phyloP scores from a whole-genome alignment of 768 basidiomycete species.

The Mycena pura region DNA sequence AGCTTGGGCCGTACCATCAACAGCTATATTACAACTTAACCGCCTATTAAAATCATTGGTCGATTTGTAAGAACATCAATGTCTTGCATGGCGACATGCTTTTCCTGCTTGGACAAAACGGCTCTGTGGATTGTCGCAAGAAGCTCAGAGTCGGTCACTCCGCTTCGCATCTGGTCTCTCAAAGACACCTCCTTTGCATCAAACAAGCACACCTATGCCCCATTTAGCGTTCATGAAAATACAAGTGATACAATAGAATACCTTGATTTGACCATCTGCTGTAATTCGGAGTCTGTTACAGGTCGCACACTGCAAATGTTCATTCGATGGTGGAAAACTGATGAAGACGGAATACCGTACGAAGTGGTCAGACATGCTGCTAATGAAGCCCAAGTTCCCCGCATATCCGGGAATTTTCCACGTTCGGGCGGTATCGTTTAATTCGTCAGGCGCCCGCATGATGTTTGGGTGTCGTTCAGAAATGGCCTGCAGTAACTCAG shows the following conservation, averaged over 20 bases:
- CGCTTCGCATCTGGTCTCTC: constrained; percentile 72
- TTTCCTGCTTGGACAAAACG: constrained; percentile 74
- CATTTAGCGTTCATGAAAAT: not conserved
- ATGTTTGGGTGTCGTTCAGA: constrained; percentile 53
- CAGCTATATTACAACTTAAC: constrained; percentile 63
- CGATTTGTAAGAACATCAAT: constrained; percentile 80
- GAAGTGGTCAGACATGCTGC: constrained; percentile 94
- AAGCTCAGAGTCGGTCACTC: constrained; percentile 69
- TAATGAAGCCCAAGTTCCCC: constrained; percentile 87
- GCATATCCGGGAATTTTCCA: constrained; percentile 75
- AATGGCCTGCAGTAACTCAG: constrained; percentile 63
- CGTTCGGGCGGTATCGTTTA: constrained; percentile 82
- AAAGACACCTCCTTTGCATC: constrained; percentile 86
- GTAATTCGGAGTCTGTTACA: constrained; percentile 87
- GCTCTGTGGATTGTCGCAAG: constrained; percentile 67
- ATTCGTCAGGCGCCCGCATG: constrained; percentile 65
- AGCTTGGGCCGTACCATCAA: not conserved
- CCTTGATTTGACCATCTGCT: constrained; percentile 93
- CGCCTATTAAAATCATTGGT: constrained; percentile 94
- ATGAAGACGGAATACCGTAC: constrained; percentile 1
- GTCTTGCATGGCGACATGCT: constrained; percentile 84
- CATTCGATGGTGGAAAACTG: not conserved
- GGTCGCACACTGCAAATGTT: constrained; percentile 60
- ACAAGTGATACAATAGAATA: constrained; percentile 28
- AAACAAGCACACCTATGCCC: constrained; percentile 81